Evolutionary conservation across 176 grass and related monocot species (phyloP).

Genomic region (sorghum (Sorghum bicolor)): DNA sequence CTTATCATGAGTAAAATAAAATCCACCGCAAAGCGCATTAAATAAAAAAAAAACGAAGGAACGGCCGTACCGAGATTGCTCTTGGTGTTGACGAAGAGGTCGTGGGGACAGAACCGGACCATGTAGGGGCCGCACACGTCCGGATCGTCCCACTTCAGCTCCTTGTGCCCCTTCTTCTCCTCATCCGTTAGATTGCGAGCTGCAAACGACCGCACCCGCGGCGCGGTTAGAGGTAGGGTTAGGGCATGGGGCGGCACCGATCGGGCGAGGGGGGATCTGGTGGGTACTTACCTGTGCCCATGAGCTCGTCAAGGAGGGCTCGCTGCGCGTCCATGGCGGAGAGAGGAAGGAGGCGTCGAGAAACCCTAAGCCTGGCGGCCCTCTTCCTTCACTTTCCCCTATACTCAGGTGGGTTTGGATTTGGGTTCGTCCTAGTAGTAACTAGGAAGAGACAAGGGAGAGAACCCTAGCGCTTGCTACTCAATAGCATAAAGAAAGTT

Average conservation of each 20-base stretch:
- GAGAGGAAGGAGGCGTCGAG: not conserved
- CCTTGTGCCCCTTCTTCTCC: conserved; percentile 76
- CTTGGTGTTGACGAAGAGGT: conserved; percentile 92
- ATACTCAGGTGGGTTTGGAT: not conserved
- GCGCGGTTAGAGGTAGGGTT: conserved; percentile 11
- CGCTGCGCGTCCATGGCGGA: conserved; percentile 81
- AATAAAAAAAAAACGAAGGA: not conserved
- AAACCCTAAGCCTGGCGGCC: conserved; percentile 36
- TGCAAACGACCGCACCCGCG: conserved; percentile 23
- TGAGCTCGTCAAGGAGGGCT: conserved; percentile 93
- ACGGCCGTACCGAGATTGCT: conserved; percentile 65
- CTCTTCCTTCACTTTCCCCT: not conserved
- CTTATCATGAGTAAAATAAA: conserved; percentile 4
- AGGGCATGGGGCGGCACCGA: not conserved
- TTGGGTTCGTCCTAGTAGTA: not conserved
- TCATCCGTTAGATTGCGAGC: conserved; percentile 92
- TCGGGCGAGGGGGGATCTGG: not conserved
- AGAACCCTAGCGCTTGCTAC: not conserved
- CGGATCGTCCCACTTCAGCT: conserved; percentile 81
- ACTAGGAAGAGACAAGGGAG: not conserved
- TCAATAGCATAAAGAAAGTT: not conserved
- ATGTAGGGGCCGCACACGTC: conserved; percentile 81
- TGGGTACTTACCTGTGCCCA: conserved; percentile 63
- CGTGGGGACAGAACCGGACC: conserved; percentile 83
- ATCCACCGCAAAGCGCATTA: not conserved